These are phyloP conservation scores for Yamadazyma membranifaciens DNA, from an alignment of 1,139 yeast genomes.

Conservation along the genomic window DNA sequence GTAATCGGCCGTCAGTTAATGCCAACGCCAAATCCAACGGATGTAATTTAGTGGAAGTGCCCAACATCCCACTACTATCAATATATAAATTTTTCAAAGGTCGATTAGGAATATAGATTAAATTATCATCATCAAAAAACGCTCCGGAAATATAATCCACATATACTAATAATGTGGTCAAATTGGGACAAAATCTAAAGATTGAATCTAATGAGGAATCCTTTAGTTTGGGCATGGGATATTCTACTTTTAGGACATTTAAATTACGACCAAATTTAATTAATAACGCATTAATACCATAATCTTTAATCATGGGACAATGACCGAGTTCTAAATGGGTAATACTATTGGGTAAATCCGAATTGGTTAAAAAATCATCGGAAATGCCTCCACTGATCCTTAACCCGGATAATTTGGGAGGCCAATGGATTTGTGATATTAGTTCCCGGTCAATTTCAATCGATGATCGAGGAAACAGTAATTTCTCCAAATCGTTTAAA, in stretches of 20 bases:
- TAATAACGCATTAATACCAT: conserved; percentile 60
- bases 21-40: conserved; percentile 91
- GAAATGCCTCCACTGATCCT: conserved; percentile 88
- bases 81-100: conserved; percentile 67
- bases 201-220: conserved; percentile 71
- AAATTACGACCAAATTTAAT: conserved; percentile 65
- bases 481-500: conserved; percentile 60
- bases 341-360: conserved; percentile 70
- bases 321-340: conserved; percentile 77
- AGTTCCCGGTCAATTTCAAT: conserved; percentile 59
- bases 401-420: conserved; percentile 65
- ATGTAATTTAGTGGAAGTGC: conserved; percentile 77
- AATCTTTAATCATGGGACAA: conserved; percentile 72
- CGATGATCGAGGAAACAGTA: conserved; percentile 88
- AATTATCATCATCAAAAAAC: conserved; percentile 58
- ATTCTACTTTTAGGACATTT: conserved; percentile 62
- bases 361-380: conserved; percentile 67
- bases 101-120: conserved; percentile 42
- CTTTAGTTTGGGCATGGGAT: conserved; percentile 83
- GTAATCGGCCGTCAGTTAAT: conserved; percentile 72
- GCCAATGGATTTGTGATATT: conserved; percentile 67
- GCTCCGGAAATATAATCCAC: conserved; percentile 79
- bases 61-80: conserved; percentile 86
- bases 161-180: conserved; percentile 60
- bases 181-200: conserved; percentile 72